These are phyloP conservation scores for Phytopythium helicoides DNA, from an alignment of 352 stramenopile genomes.

Conservation along the genomic window DNA sequence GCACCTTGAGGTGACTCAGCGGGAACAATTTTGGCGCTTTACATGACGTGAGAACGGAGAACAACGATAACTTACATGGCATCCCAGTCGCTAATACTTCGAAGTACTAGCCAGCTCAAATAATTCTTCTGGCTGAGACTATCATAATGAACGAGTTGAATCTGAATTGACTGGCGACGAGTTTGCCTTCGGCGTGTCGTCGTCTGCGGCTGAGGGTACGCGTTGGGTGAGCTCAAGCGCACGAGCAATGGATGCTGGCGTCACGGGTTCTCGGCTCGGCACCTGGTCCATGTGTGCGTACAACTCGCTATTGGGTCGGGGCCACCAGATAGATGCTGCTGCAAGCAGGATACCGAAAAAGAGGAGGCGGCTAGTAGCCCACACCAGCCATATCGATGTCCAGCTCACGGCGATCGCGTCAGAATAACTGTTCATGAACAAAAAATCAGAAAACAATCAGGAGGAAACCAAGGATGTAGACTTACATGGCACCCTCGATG, in stretches of 20 bases:
- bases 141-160: not conserved
- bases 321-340: conserved; percentile 75
- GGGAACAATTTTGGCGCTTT: too few relatives aligned
- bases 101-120: not conserved
- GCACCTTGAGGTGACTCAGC: too few relatives aligned
- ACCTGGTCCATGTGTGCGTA: conserved; percentile 84
- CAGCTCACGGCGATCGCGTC: conserved; percentile 56
- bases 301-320: conserved; percentile 54
- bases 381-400: conserved; percentile 78
- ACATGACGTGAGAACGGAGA: too few relatives aligned
- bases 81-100: not conserved
- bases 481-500: conserved; percentile 77
- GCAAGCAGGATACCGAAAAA: conserved; percentile 66
- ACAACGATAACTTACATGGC: too few relatives aligned
- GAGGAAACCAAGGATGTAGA: too few relatives aligned
- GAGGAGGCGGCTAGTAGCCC: conserved; percentile 68
- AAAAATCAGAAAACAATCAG: not conserved
- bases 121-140: not conserved
- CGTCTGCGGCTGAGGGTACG: conserved; percentile 51
- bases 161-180: not conserved
- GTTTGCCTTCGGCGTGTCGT: conserved; percentile 14
- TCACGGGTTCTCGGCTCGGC: conserved; percentile 58
- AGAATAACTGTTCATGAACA: conserved; percentile 49
- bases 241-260: conserved; percentile 37
- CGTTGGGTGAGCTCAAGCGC: conserved; percentile 58